A percentile compares a stretch with the other conserved stretches of the same genome.
phyloP scores from a whole-genome alignment of 352 stramenopile species.

The Phytopythium kandeliae region DNA sequence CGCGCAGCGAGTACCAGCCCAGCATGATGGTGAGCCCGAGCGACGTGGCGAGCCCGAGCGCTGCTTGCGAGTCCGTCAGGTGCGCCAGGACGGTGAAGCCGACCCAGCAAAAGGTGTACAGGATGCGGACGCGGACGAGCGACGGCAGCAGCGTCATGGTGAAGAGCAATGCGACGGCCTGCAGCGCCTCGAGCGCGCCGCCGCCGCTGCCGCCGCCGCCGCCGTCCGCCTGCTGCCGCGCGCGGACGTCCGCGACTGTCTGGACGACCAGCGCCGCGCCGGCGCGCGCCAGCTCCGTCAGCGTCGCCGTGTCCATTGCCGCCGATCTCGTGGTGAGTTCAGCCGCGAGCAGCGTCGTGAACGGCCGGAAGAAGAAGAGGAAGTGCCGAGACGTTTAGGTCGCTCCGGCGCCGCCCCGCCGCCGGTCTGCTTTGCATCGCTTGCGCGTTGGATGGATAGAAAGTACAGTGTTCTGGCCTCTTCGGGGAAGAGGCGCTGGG shows the following conservation, averaged over 20 bases:
- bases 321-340: no score
- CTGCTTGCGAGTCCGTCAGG: conserved; percentile 20
- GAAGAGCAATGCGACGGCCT: conserved; percentile 32
- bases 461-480: no score
- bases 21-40: conserved; percentile 49
- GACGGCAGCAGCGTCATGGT: conserved; percentile 27
- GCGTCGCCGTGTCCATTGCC: conserved; percentile 14
- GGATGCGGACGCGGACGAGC: conserved; percentile 26
- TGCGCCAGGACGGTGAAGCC: conserved; percentile 31
- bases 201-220: not conserved
- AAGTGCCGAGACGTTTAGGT: no score
- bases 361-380: no score
- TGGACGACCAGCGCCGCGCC: conserved; percentile 21
- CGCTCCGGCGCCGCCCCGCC: no score
- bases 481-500: no score
- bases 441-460: no score
- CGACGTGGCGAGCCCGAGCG: conserved; percentile 36
- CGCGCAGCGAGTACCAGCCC: conserved; percentile 44
- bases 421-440: no score
- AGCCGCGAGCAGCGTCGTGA: no score
- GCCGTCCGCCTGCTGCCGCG: conserved; percentile 11
- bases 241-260: conserved; percentile 25
- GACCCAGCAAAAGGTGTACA: conserved; percentile 45
- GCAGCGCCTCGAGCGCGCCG: conserved; percentile 13
- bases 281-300: conserved; percentile 20